Conservation (phyloP, 1,139 yeast genomes). For the Candida labiduridarum region DNA sequence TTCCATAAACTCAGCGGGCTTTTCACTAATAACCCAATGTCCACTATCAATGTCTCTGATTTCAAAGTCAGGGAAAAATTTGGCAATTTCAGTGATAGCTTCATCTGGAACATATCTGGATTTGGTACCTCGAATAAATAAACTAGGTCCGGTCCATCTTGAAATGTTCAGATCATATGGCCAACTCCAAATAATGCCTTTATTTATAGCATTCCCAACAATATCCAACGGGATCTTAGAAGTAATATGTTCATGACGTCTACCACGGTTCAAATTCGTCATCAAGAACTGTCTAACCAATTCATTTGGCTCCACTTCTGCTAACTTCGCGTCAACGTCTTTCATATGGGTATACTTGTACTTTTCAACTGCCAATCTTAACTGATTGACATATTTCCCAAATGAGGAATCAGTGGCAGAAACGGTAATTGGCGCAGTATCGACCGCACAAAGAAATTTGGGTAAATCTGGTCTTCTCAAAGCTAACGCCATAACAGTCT, state of each 20-base stretch:
- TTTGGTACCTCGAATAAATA: slow-evolving; percentile 78
- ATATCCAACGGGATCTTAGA: slow-evolving; percentile 73
- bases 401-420: slow-evolving; percentile 59
- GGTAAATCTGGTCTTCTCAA: slow-evolving; percentile 69
- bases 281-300: slow-evolving; percentile 74
- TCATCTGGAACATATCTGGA: slow-evolving; percentile 89
- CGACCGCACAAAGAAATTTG: slow-evolving; percentile 73
- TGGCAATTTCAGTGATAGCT: slow-evolving; percentile 70
- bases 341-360: slow-evolving; percentile 50
- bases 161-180: slow-evolving; percentile 61
- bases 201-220: slow-evolving; percentile 62
- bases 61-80: slow-evolving; percentile 77
- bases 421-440: slow-evolving; percentile 82
- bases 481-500: slow-evolving; percentile 86
- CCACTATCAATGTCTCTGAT: slow-evolving; percentile 79
- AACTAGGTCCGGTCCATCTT: slow-evolving; percentile 70
- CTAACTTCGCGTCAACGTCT: slow-evolving; percentile 70
- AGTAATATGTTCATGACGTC: slow-evolving; percentile 35
- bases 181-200: slow-evolving; percentile 73
- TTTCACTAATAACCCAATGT: slow-evolving; percentile 88
- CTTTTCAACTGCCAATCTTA: slow-evolving; percentile 54
- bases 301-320: slow-evolving; percentile 59
- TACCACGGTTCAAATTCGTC: slow-evolving; percentile 61
- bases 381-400: slow-evolving; percentile 64
- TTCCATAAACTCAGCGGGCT: slow-evolving; percentile 68